Evolutionary conservation across 768 basidiomycete genomes (phyloP), one percentile per base, ranked within the genome.

Genomic region (Tephrocybe sp.): DNA sequence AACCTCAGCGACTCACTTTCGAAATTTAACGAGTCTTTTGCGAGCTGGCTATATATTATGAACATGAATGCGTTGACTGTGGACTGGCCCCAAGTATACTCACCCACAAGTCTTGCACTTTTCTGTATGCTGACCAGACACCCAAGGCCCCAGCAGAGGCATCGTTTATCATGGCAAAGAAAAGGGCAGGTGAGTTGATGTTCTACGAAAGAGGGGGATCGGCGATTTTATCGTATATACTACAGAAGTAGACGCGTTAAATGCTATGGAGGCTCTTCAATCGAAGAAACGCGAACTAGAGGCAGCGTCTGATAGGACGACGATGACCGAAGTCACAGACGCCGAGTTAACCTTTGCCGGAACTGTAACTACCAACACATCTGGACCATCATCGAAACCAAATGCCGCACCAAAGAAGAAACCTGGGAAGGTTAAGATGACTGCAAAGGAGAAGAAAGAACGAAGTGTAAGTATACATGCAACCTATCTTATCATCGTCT

Each of bases 21-120:
- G 12, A 84, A 82, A 4, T 95, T 95, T 74, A 97, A 97, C 64
- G 94, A 97, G 67, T 82, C 84, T 12, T 95, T 97, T 61, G 88
- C 94, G 12, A 91, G 89, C 62, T 94, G 84, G 79, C 68, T 95
- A 10, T 94, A 94, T 63, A 82, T 86, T 19, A 85, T 94, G 82
- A 87, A 91, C 62, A 95, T 97, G 91, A 93, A 94, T 62, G 84
- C 91, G 2, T 77, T 95, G 49, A 93, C 92, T n/a, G 84, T 84
- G 0, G 94, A 97, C 63, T 97, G 92, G 92, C 83, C 81, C 1
- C 87, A 94, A 76, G 91, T 86, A 53, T 50, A 75, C 53, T 2
- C 8, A 15, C 58, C 15, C 23, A 25, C 25, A 21, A 33, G 5
- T 40, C 12, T 2, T 27, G 12, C 21, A 24, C 4, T 4, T 27